phyloP scores from a whole-genome alignment of 2,329 filamentous ascomycete genomes.

The Ophiosphaerella herpotricha region DNA sequence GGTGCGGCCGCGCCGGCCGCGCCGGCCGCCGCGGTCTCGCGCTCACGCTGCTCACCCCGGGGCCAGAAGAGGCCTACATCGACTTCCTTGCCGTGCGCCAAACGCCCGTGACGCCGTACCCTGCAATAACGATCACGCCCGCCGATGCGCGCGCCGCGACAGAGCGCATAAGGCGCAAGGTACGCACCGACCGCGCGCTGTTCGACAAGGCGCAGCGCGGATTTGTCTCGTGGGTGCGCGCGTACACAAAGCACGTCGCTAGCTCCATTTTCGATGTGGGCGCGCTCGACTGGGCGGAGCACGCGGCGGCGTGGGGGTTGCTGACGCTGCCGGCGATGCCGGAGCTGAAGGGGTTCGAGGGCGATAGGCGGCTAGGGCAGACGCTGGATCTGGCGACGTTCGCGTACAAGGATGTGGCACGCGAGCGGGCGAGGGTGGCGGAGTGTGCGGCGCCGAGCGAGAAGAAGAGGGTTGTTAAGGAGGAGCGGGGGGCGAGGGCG shows the following conservation, averaged over 20 bases:
- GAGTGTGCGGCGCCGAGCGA: conserved; percentile 29
- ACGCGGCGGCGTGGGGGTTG: conserved; percentile 83
- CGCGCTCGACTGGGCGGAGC: conserved; percentile 83
- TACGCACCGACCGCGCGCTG: conserved; percentile 66
- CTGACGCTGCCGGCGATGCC: conserved; percentile 92
- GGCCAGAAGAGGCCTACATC: conserved; percentile 86
- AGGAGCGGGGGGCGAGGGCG: conserved; percentile 33
- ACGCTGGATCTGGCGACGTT: conserved; percentile 47
- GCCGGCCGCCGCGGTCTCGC: conserved; percentile 76
- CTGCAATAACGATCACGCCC: conserved; percentile 62
- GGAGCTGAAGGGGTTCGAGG: conserved; percentile 62
- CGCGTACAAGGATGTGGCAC: conserved; percentile 51
- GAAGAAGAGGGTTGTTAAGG: conserved; percentile 34
- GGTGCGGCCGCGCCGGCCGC: conserved; percentile 66
- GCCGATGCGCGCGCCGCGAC: conserved; percentile 64
- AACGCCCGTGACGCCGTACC: conserved; percentile 72
- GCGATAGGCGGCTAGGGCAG: conserved; percentile 50
- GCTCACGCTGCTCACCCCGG: conserved; percentile 82
- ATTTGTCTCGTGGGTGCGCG: conserved; percentile 91
- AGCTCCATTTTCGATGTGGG: conserved; percentile 84
- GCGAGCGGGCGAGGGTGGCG: conserved; percentile 50
- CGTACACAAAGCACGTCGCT: conserved; percentile 89
- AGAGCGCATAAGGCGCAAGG: conserved; percentile 64
- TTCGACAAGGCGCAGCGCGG: conserved; percentile 89
- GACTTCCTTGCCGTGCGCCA: conserved; percentile 84